These are phyloP conservation scores for Didymella sp. DNA, from an alignment of 2,329 filamentous ascomycete species.

Conservation along the genomic window DNA sequence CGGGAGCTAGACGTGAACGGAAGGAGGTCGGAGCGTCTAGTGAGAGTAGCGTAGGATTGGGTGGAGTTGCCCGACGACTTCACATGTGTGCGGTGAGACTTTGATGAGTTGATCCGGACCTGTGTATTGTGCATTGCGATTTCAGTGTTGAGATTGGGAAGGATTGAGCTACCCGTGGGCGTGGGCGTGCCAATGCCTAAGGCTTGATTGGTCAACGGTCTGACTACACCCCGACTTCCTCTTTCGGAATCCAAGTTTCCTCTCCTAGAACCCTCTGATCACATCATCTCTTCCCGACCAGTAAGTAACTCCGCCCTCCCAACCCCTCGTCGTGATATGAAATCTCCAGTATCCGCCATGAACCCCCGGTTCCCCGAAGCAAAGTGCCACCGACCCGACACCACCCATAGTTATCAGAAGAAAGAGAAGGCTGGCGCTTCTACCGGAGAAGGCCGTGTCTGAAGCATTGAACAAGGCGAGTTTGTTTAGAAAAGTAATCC, in stretches of 20 bases:
- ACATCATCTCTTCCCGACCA: too few species aligned
- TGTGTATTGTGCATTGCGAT: background rate
- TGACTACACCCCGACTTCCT: too few species aligned
- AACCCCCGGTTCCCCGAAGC: too few species aligned
- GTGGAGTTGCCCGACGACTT: slow-evolving; percentile 4
- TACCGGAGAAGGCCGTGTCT: background rate
- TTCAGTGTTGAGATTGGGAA: background rate
- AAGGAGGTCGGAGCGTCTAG: slow-evolving; percentile 14
- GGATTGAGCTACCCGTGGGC: too few species aligned
- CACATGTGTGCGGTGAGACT: background rate
- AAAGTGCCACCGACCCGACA: background rate
- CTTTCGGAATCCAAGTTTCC: too few species aligned
- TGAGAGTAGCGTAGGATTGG: slow-evolving; percentile 1
- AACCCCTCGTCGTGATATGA: too few species aligned
- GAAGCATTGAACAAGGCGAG: background rate
- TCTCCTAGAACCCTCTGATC: too few species aligned
- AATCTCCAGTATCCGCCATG: too few species aligned
- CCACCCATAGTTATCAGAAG: background rate
- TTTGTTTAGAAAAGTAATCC: background rate
- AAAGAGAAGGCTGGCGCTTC: slow-evolving; percentile 4
- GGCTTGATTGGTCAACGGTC: background rate
- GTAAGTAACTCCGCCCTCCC: too few species aligned
- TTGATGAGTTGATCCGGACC: background rate
- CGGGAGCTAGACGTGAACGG: slow-evolving; percentile 11
- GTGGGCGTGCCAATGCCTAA: background rate